These are phyloP conservation scores for Macadamia integrifolia DNA, from an alignment of 164 flowering plant genomes.

Conservation along the genomic window DNA sequence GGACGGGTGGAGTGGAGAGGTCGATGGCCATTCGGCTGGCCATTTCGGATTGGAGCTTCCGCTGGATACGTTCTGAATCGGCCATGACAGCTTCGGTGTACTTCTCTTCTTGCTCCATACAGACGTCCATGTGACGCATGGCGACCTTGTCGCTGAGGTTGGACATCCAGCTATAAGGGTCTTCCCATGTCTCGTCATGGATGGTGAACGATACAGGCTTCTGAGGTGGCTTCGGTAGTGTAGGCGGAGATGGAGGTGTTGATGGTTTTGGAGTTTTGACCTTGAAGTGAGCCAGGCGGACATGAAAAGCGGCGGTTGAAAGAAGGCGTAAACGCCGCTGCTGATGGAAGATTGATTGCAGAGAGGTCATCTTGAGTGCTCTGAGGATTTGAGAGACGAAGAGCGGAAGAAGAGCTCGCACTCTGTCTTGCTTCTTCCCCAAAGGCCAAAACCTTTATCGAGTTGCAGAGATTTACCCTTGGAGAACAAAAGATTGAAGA, in stretches of 20 bases:
- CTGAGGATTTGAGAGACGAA: too few relatives aligned
- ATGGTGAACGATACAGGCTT: slow-evolving; percentile 25
- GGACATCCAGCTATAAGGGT: slow-evolving; percentile 92
- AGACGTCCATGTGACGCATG: slow-evolving; percentile 91
- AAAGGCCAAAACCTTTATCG: too few relatives aligned
- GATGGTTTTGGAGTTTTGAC: slow-evolving; percentile 9
- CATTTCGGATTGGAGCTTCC: slow-evolving; percentile 83
- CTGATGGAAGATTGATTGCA: slow-evolving; percentile 3
- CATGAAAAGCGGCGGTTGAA: neutral
- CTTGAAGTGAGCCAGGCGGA: slow-evolving; percentile 16
- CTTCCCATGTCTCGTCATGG: slow-evolving; percentile 30
- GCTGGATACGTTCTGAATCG: slow-evolving; percentile 61
- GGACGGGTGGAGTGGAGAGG: slow-evolving; percentile 77
- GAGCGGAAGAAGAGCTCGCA: too few relatives aligned
- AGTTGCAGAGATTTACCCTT: too few relatives aligned
- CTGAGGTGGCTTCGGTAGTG: slow-evolving; percentile 30
- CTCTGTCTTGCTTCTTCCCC: too few relatives aligned
- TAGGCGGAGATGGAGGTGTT: slow-evolving; percentile 24
- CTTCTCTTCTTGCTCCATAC: slow-evolving; percentile 96
- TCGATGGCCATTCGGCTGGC: slow-evolving; percentile 58
- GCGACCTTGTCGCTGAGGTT: slow-evolving; percentile 70
- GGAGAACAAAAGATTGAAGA: too few relatives aligned
- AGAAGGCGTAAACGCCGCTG: slow-evolving; percentile 5
- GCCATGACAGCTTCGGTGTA: slow-evolving; percentile 84
- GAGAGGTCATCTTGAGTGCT: slow-evolving; percentile 3